Percentiles rank a stretch among this genome's conserved stretches.
Conservation (phyloP, 495 filamentous ascomycete species). For the Penicillium salamii region DNA sequence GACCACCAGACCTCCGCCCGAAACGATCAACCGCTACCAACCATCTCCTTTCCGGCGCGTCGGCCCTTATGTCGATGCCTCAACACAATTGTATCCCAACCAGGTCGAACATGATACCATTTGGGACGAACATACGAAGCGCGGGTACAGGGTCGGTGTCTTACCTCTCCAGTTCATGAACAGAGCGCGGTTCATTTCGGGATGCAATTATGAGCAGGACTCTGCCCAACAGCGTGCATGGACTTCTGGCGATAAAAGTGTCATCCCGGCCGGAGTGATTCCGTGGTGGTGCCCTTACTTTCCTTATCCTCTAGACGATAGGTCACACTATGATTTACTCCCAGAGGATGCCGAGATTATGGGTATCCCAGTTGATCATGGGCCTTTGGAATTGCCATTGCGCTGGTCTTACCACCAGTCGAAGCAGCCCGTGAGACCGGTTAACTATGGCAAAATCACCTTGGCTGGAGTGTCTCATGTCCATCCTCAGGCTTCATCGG, state of each 20-base stretch:
- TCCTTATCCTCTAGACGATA: neutral
- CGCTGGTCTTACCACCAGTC: conserved; percentile 2
- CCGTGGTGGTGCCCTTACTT: conserved; percentile 5
- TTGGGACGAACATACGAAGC: neutral
- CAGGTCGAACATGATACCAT: neutral
- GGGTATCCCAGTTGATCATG: conserved; percentile 2
- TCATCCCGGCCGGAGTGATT: conserved; percentile 1
- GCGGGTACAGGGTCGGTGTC: neutral
- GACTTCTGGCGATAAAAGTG: neutral
- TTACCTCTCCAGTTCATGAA: neutral
- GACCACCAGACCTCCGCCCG: conserved; percentile 9
- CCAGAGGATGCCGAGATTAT: neutral
- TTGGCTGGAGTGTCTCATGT: neutral
- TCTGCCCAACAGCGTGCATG: neutral
- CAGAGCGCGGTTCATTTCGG: neutral
- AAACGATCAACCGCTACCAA: conserved; percentile 23
- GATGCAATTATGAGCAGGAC: neutral
- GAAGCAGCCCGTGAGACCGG: neutral
- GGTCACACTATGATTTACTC: conserved; percentile 1
- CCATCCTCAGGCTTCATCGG: neutral
- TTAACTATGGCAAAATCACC: neutral
- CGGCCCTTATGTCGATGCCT: neutral
- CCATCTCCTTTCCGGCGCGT: conserved; percentile 9
- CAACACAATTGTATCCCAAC: neutral
- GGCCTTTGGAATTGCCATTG: neutral